Base-by-base conservation (phyloP, 1,284 basidiomycete genomes). In the Cerrena zonata region DNA sequence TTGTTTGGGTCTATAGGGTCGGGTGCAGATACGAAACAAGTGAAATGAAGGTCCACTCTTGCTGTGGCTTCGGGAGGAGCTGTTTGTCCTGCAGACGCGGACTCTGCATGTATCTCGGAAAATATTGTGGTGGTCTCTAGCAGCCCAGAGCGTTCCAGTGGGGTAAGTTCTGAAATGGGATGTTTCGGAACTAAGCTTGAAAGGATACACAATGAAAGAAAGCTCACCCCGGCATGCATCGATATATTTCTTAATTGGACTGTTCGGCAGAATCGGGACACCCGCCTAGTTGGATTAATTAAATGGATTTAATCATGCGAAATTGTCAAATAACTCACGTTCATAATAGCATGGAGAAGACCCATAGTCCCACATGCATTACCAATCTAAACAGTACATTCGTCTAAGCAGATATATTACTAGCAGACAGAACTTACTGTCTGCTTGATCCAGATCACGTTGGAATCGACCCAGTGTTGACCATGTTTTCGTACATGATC, bases 21-120 rank as follows among this genome's bases (percentile, higher is more conserved):
- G 1, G 82, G 80, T 0, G 84, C 86, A 56, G 78, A 75, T 37
- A 94, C 79, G 61, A 94, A 95, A 58, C 86, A 84, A 3, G 88
- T 88, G 60, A 93, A 94, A 68, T 94, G 92, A 18, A 90, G 73
- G 58, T 91, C 77, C 1, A 86, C 88, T 45, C 89, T 74, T 19
- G 82, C 69, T 57, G 78, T 63, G 7, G 58, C 42, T 0, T 55
- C 63, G 24, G 74, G 77, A 3, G 74, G 76, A 0, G 76, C 73
- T 2, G 80, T 82, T 67, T 94, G 90, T 12, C 90, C 90, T 0
- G 76, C 63, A 1, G 75, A 72, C 0, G 90, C 89, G 0, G 81
- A 80, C 21, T 82, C 74, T 0, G 78, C 77, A 58, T 94, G 91
- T 51, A 91, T 89, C 53, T 77, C 67, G 10, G 80, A 79, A 57